Conservation (phyloP, 2,329 filamentous ascomycete species). For the Elsinoe fawcettii region DNA sequence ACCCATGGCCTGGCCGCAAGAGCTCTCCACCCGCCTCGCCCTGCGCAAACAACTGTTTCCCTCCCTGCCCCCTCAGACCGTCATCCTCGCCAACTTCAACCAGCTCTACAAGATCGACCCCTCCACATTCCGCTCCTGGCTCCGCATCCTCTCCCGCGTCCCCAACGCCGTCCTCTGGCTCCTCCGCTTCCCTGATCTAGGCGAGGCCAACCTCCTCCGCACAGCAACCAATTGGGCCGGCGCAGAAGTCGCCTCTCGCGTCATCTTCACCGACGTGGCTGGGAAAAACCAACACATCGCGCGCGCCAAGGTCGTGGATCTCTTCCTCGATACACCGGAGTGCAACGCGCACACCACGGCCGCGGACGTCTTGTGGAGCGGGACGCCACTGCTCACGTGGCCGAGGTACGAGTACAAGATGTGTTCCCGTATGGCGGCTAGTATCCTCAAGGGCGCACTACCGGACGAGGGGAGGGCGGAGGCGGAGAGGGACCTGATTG, state of each 20-base stretch:
- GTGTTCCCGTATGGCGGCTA: constrained; percentile 97
- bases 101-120: constrained; percentile 99
- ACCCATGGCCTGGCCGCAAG: constrained; percentile 69
- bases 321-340: constrained; percentile 94
- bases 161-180: constrained; percentile 92
- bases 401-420: constrained; percentile 96
- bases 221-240: constrained; percentile 82
- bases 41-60: constrained; percentile 95
- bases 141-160: constrained; percentile 76
- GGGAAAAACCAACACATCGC: constrained; percentile 92
- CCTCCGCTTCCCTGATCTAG: constrained; percentile 89
- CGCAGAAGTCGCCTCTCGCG: constrained; percentile 71
- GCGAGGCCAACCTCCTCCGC: constrained; percentile 73
- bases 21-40: constrained; percentile 73
- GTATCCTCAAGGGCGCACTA: constrained; percentile 81
- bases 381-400: constrained; percentile 82
- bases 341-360: constrained; percentile 98
- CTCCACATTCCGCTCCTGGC: constrained; percentile 89
- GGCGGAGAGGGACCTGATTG: constrained; percentile 69
- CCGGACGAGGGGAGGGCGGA: constrained; percentile 63
- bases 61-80: constrained; percentile 65
- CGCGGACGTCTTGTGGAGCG: constrained; percentile 92
- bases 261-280: constrained; percentile 93
- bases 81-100: constrained; percentile 97
- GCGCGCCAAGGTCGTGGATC: constrained; percentile 80